Base-by-base conservation (phyloP, 169 alveolate species). In the Plasmodium reichenowi region DNA sequence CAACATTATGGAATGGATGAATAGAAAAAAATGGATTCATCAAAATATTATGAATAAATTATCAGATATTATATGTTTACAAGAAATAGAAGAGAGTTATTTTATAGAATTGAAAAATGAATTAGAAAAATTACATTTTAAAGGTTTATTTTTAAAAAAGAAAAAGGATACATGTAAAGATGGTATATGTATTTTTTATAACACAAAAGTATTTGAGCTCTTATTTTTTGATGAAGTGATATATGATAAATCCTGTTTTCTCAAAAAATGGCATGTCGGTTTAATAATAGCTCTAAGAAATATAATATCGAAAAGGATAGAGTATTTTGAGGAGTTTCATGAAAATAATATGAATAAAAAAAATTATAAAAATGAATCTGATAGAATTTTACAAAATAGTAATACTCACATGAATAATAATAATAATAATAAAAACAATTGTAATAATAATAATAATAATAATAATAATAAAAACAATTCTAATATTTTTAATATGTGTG, bases 51-150 rank as follows among this genome's bases (percentile, higher is more conserved):
- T 45, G 10, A 74, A 74, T 12, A 70, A 93, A 17, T 45, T 72
- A 32, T 91, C 94, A 52, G 95, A 94, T 43, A 86, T 94, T 22
- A 91, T 94, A 59, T 94, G 95, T 71, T 67, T 94, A 26, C 96
- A 94, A 74, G 96, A 94, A 60, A 88, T 94, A 48, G 96, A 94
- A 54, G 88, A 88, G 47, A 74, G 45, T 1, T 94, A 94, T 52
- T 94, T 91, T 62, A 54, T 56, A 12, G 89, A 92, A 66, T 88
- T 94, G 50, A 58, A 74, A 88, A 62, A 32, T 12, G 86, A 94
- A 60, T 70, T 93, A 62, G 72, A 90, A 29, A 52, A 45, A 15
- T 70, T 94, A 60, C 88, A 94, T 17, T 94, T 92, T 70, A 78
- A 89, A 17, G 85, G 93, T 22, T 70, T 91, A 63, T 93, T 88